Evolutionary conservation across 2,329 filamentous ascomycete species (phyloP), one percentile per base, ranked within the genome.

Genomic region (Zymoseptoria passerinii): DNA sequence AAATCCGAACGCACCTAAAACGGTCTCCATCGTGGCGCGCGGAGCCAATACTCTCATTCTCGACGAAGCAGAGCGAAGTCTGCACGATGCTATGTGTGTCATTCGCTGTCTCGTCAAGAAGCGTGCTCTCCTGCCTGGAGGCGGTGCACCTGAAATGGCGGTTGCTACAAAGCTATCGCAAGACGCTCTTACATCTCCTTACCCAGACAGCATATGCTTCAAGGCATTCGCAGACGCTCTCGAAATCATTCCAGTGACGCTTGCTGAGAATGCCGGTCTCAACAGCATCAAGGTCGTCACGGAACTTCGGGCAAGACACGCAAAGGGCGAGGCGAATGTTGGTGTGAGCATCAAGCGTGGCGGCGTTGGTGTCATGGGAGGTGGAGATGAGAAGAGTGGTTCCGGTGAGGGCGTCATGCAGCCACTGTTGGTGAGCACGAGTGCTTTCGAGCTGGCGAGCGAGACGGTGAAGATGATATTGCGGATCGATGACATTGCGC

Each of bases 281-380:
- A 99, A 99, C 81, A 92, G 89, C 74, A 99, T 99, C 82, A 96
- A 95, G 79, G 94, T 99, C 28, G 94, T 99, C 52, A 99, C 94
- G 27, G 94, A 97, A 70, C 78, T 99, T 71, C 84, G 94, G 71
- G 91, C 96, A 77, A 85, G 92, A 70, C 94, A 99, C 76, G 94
- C 94, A 68, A 87, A 92, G 76, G 94, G 92, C 57, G 92, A 97
- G 82, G 88, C 87, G 79, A 96, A 95, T 70, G 94, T 95, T 1
- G 95, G 94, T 68, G 92, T 99, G 63, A 96, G 92, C 78, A 97
- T 99, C 81, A 94, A 96, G 82, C 92, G 89, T 64, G 92, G 94
- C 48, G 94, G 94, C 60, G 94, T 99, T 65, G 96, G 96, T 82
- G 86, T 88, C 67, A 95, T 99, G 78, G 97, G 97, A 72, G 88